phyloP scores from a whole-genome alignment of 371 early-diverging fungal genomes.

The Cokeromyces recurvatus region DNA sequence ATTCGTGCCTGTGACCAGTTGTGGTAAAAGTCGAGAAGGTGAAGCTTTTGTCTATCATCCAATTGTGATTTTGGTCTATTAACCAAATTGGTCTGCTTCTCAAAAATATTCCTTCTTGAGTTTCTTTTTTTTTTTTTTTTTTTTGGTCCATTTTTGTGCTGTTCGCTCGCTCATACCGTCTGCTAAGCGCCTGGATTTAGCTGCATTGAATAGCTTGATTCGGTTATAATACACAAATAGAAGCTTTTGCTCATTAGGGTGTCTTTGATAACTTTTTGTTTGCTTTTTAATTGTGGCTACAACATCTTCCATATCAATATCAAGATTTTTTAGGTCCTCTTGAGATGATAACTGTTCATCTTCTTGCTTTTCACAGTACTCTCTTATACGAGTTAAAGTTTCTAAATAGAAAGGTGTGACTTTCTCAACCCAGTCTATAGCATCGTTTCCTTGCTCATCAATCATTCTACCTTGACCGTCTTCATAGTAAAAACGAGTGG shows the following conservation, averaged over 20 bases:
- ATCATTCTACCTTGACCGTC: constrained; percentile 8
- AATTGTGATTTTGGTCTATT: constrained; percentile 7
- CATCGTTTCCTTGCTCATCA: constrained; percentile 10
- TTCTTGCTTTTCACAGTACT: constrained; percentile 8
- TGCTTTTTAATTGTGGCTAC: constrained; percentile 5
- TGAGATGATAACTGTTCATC: background rate
- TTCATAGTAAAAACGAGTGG: constrained; percentile 12
- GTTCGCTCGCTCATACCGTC: constrained; percentile 11
- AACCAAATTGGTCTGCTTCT: too few species aligned
- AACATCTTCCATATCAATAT: constrained; percentile 12
- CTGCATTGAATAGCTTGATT: constrained; percentile 9
- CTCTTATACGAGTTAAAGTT: constrained; percentile 11
- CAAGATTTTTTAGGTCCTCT: constrained; percentile 2
- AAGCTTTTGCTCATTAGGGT: constrained; percentile 12
- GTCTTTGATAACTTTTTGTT: constrained; percentile 3
- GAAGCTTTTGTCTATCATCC: constrained; percentile 3
- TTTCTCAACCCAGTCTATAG: constrained; percentile 8
- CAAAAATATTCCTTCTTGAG: too few species aligned
- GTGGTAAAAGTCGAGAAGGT: constrained; percentile 10
- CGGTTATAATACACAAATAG: constrained; percentile 11
- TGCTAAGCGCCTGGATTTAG: constrained; percentile 3
- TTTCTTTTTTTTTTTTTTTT: too few species aligned
- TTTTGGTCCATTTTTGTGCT: constrained; percentile 12
- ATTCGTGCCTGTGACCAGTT: constrained; percentile 1
- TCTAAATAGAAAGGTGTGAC: constrained; percentile 3